A percentile compares a stretch with the other conserved stretches of the same genome.
These are phyloP conservation scores for Globisporangium emineosum DNA, from an alignment of 352 stramenopile genomes.

Conservation along the genomic window DNA sequence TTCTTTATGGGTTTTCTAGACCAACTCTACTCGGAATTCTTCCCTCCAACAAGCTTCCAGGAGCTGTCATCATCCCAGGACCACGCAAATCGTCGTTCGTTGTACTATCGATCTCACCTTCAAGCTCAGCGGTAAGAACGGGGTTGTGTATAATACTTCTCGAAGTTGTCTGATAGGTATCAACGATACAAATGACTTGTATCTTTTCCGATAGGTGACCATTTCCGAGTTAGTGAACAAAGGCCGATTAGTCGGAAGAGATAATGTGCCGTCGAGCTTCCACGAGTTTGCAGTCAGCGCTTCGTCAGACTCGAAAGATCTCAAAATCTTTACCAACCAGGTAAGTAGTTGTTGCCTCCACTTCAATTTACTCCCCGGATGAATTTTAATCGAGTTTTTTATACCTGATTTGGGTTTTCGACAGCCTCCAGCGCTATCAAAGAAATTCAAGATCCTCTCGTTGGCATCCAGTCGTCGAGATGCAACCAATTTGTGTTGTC, in stretches of 20 bases:
- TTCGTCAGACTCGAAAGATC: slow-evolving; percentile 49
- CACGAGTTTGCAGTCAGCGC: slow-evolving; percentile 45
- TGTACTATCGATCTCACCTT: slow-evolving; percentile 42
- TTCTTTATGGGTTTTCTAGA: slow-evolving; percentile 15
- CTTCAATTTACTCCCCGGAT: neutral
- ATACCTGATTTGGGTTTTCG: neutral
- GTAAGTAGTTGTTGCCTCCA: slow-evolving; percentile 16
- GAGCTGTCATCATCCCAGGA: slow-evolving; percentile 37
- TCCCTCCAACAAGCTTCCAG: slow-evolving; percentile 48
- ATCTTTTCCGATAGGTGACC: slow-evolving; percentile 22
- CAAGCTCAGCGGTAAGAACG: slow-evolving; percentile 28
- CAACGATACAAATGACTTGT: neutral
- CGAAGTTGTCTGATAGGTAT: neutral
- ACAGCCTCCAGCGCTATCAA: slow-evolving; percentile 17
- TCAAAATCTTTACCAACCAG: slow-evolving; percentile 29
- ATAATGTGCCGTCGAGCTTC: slow-evolving; percentile 55
- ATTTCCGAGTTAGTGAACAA: slow-evolving; percentile 65
- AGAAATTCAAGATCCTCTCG: slow-evolving; percentile 56
- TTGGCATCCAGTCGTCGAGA: slow-evolving; percentile 36
- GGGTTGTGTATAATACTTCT: no score
- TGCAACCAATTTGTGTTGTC: slow-evolving; percentile 41
- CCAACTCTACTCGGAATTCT: slow-evolving; percentile 40
- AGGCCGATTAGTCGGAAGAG: slow-evolving; percentile 38
- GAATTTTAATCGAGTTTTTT: neutral
- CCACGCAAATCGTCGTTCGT: slow-evolving; percentile 42